Percentiles rank a stretch among this genome's conserved stretches.
These are phyloP conservation scores for Obelidium mucronatum DNA, from an alignment of 192 early-diverging fungal genomes.

Conservation along the genomic window DNA sequence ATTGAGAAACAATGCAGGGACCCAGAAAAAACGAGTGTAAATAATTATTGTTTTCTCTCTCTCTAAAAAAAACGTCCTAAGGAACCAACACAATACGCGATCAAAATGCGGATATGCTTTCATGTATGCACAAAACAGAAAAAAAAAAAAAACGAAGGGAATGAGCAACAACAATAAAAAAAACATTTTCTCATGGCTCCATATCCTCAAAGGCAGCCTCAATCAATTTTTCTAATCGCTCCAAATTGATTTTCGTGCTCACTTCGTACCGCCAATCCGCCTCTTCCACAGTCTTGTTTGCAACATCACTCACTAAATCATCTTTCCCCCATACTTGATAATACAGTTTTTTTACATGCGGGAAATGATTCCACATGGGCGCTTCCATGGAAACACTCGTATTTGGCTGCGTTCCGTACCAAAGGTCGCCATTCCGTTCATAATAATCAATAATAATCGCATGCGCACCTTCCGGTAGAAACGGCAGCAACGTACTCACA, in stretches of 20 bases:
- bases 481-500: constrained; percentile 43
- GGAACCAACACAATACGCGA: not conserved
- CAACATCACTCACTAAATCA: constrained; percentile 29
- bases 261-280: constrained; percentile 37
- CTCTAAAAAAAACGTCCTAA: too few relatives aligned
- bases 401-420: constrained; percentile 18
- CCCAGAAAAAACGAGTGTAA: not conserved
- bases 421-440: constrained; percentile 34
- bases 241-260: constrained; percentile 28
- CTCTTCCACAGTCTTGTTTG: constrained; percentile 28
- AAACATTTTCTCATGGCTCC: constrained; percentile 22
- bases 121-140: not conserved
- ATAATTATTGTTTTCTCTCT: not conserved
- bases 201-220: constrained; percentile 45
- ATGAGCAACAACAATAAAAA: too few relatives aligned
- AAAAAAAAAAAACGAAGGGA: not conserved
- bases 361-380: constrained; percentile 48
- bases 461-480: constrained; percentile 41
- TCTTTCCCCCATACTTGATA: constrained; percentile 39
- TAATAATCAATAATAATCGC: constrained; percentile 48
- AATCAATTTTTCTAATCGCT: constrained; percentile 31
- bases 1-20: not conserved
- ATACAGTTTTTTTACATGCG: constrained; percentile 47
- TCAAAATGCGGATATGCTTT: not conserved
- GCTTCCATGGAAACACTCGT: constrained; percentile 43